A percentile compares a stretch with the other conserved stretches of the same genome.
These are phyloP conservation scores for Erodium trifolium DNA, from an alignment of 441 rosid species.

Conservation along the genomic window DNA sequence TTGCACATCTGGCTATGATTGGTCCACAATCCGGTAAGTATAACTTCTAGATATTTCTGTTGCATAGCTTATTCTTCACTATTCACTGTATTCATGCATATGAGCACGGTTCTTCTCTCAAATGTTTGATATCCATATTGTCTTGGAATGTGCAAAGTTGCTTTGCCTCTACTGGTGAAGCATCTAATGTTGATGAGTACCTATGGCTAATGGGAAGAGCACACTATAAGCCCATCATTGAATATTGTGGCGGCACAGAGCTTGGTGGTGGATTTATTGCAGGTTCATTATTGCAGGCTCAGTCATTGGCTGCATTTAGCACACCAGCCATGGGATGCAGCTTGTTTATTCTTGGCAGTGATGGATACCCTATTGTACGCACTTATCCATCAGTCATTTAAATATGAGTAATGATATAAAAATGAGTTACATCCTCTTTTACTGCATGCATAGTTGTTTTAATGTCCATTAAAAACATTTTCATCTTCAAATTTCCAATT, in stretches of 20 bases:
- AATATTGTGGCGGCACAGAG: constrained; percentile 95
- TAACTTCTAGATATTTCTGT: constrained; percentile 16
- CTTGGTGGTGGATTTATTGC: constrained; percentile 77
- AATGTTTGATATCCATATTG: constrained; percentile 19
- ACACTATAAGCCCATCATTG: constrained; percentile 74
- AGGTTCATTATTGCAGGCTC: constrained; percentile 80
- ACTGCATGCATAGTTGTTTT: neutral
- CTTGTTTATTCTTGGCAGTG: constrained; percentile 64
- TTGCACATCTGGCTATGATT: constrained; percentile 58
- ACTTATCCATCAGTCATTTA: constrained; percentile 13
- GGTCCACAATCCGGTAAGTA: constrained; percentile 82
- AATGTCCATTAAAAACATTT: neutral
- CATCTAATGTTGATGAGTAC: constrained; percentile 81
- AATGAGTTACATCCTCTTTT: neutral
- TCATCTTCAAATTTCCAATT: neutral
- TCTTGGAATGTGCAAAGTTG: constrained; percentile 46
- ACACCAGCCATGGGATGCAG: constrained; percentile 85
- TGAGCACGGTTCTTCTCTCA: neutral
- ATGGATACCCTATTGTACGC: constrained; percentile 68
- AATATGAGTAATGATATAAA: neutral
- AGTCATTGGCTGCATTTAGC: constrained; percentile 86
- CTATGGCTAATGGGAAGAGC: constrained; percentile 96
- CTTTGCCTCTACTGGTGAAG: constrained; percentile 93
- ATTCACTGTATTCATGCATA: neutral
- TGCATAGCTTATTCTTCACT: constrained; percentile 16